Evolutionary conservation across 140 eudicot genomes (phyloP).

Genomic region (Artemisia princeps): DNA sequence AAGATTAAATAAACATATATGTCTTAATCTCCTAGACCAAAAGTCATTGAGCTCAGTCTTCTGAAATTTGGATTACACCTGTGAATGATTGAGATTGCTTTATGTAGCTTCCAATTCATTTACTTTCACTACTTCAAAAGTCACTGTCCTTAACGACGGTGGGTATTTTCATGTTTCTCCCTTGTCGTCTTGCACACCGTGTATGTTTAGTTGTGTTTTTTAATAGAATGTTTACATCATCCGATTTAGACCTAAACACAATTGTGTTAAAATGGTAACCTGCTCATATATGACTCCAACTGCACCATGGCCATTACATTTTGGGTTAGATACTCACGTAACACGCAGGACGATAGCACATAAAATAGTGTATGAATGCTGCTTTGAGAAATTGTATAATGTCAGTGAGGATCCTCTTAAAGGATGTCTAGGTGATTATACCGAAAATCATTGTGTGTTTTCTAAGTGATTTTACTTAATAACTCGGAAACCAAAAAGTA

Average conservation of each 20-base stretch:
- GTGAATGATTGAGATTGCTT: conserved; percentile 31
- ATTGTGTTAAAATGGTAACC: background rate
- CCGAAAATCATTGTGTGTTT: too few species aligned
- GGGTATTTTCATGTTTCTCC: background rate
- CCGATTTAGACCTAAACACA: background rate
- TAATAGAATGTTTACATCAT: background rate
- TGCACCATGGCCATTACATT: too few species aligned
- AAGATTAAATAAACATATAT: conserved; percentile 13
- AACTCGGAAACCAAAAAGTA: too few species aligned
- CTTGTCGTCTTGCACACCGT: background rate
- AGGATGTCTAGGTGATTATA: too few species aligned
- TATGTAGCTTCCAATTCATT: conserved; percentile 10
- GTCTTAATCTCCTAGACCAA: conserved; percentile 27
- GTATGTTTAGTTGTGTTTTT: background rate
- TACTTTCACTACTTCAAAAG: conserved; percentile 14
- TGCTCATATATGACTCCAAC: too few species aligned
- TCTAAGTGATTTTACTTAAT: too few species aligned
- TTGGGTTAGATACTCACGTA: too few species aligned
- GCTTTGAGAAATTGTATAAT: too few species aligned
- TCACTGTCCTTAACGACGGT: conserved; percentile 14
- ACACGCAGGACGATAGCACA: too few species aligned
- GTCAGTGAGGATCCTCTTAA: too few species aligned
- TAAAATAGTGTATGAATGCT: too few species aligned
- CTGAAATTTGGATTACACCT: conserved; percentile 29
- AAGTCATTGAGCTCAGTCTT: conserved; percentile 19